Base-by-base conservation (phyloP, 129 eudicot species). In the Chrysanthemum makinoi region DNA sequence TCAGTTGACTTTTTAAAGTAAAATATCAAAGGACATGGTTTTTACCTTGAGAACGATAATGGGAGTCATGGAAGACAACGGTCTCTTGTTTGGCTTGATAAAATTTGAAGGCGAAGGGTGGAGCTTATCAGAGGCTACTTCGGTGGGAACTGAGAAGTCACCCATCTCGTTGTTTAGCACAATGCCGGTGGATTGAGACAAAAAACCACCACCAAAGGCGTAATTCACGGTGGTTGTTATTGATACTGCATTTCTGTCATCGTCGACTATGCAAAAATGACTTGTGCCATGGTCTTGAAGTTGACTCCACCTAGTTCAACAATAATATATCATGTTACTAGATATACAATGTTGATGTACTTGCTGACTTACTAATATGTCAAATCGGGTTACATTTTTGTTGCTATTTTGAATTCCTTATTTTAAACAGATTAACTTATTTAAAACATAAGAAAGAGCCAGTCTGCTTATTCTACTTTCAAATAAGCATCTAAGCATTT, bases 11-110 rank as follows among this genome's bases (percentile, higher is more conserved):
- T 28, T 35, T 7, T 24, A 62, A 62, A 26, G n/a, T 73, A 53
- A 30, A 73, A 12, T 9, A 10, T 20, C 16, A 3, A 57, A 60
- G 64, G 14, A 9, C 16, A 1, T n/a, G 57, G 47, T 26, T 12
- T 51, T 19, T 80, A 90, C 99, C 99, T 95, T 95, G 53, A 95
- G 96, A 78, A 95, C 70, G 10, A 95, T 74, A 20, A 95, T 66
- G 0, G 99, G 99, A 26, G 91, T 95, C 99, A 95, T 95, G 56
- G 99, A 95, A 4, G 99, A 90, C 61, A 95, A 82, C 0, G 99
- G 99, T 64, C 96, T 75, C 74, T 95, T 95, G 53, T 87, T 84
- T 61, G 99, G 97, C 56, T 57, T 70, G 49, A 95, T 90, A 64
- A 84, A 95, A 73, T 95, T 95, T 33, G 84, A 68, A 12, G 97